Base-by-base conservation (phyloP, 768 basidiomycete genomes). In the Mycena galopus region DNA sequence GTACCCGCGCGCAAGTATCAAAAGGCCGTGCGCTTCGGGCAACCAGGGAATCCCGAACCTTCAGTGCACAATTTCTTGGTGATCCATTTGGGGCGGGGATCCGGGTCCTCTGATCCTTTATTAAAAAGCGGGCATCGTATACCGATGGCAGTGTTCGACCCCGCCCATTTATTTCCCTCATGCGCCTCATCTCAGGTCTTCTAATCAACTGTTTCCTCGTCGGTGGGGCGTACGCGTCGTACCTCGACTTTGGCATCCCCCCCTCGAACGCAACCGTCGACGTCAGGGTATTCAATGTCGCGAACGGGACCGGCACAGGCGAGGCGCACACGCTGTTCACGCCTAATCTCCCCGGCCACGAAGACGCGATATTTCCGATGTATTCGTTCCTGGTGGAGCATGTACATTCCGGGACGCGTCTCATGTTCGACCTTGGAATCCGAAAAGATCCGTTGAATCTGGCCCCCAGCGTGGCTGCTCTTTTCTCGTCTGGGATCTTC, bases 351-450 rank as follows among this genome's bases (percentile, higher is more conserved):
- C 60, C 42, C 9, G 60, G 60, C 29, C 60, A n/a, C 27, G 60
- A 47, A 62, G 10, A 16, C 11, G 21, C 17, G 29, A 19, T 27
- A n/a, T 17, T 42, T 17, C 68, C 73, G 1, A 14, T 70, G 33
- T 27, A 23, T 12, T 27, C 67, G 29, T 76, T 73, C 30, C 56
- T 75, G 3, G 55, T 75, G 8, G 67, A 75, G 19, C 71, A 73
- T 42, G 55, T 27, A 37, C 12, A 21, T 1, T 47, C 32, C 0
- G 59, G 67, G 2, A 69, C 33, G 51, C 63, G 61, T 30, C 14
- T 73, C 39, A 68, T 76, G 72, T 76, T 70, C 32, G 72, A 73
- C 21, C 65, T 76, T 11, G 75, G 73, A 12, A 56, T 71, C 8
- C 62, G 75, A 0, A 68, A 65, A 32, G 73, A 76, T 27, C 32